A percentile compares a stretch with the other conserved stretches of the same genome.
phyloP scores from a whole-genome alignment of 2,329 filamentous ascomycete species.

The Rutstroemia sp. region DNA sequence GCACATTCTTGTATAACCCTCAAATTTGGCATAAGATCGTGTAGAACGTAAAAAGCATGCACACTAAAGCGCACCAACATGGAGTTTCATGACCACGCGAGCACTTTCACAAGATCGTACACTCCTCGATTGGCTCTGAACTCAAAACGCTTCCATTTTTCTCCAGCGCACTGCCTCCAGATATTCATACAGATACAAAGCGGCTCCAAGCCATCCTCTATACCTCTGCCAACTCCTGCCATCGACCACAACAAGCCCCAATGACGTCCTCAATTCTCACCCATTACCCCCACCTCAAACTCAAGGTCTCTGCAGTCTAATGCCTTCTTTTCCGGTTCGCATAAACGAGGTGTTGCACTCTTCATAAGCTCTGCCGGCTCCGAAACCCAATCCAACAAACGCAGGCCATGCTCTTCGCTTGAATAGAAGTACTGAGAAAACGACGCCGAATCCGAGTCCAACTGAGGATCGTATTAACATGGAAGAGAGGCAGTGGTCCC shows the following conservation, averaged over 20 bases:
- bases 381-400: conserved; percentile 90
- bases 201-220: conserved; percentile 1
- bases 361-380: conserved; percentile 93
- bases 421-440: conserved; percentile 97
- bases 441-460: conserved; percentile 92
- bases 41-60: too few relatives aligned
- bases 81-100: too few relatives aligned
- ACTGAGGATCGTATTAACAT: conserved; percentile 94
- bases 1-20: too few relatives aligned
- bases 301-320: conserved; percentile 26
- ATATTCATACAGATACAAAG: conserved; percentile 21
- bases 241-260: neutral
- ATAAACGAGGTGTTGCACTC: conserved; percentile 66
- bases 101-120: too few relatives aligned
- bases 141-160: neutral
- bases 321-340: conserved; percentile 25
- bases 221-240: neutral
- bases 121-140: too few relatives aligned
- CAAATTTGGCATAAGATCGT: too few relatives aligned
- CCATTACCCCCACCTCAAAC: conserved; percentile 6
- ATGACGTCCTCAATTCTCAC: conserved; percentile 9
- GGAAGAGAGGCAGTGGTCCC: conserved; percentile 97
- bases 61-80: too few relatives aligned
- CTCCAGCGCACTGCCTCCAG: conserved; percentile 6
- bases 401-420: conserved; percentile 97